Percentiles rank a stretch among this genome's conserved stretches.
Evolutionary conservation across 345 rosid genomes (phyloP).

Genomic region (Rhodamnia rubescens): DNA sequence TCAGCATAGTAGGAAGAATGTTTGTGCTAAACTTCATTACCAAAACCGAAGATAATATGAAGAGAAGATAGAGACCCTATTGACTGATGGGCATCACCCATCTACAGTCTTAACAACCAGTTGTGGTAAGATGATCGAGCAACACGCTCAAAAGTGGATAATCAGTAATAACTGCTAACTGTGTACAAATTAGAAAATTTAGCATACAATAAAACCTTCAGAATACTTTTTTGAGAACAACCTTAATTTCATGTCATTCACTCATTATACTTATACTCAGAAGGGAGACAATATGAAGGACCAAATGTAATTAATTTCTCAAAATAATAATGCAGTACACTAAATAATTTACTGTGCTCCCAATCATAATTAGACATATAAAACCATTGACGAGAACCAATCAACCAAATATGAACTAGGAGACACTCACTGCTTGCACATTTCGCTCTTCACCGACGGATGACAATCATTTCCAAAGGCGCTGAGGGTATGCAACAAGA

Average conservation of each 20-base stretch:
- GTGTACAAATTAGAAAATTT: not conserved
- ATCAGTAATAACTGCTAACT: not conserved
- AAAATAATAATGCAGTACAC: not conserved
- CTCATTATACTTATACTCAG: not conserved
- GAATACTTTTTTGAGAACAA: not conserved
- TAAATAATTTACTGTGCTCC: not conserved
- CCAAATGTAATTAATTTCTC: not conserved
- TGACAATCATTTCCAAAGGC: conserved; percentile 30
- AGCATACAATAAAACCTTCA: not conserved
- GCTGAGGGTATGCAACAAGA: conserved; percentile 41
- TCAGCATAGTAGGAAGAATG: not conserved
- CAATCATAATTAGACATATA: not conserved
- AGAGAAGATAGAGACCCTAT: not conserved
- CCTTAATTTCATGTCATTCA: not conserved
- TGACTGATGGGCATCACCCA: not conserved
- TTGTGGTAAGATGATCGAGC: not conserved
- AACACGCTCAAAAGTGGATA: not conserved
- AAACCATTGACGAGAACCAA: not conserved
- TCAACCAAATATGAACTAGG: not conserved
- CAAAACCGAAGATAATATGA: not conserved
- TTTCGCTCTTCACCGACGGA: conserved; percentile 3
- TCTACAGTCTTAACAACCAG: not conserved
- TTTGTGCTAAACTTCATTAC: not conserved
- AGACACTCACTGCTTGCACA: conserved; percentile 23
- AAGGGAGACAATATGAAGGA: not conserved